A percentile compares a stretch with the other conserved stretches of the same genome.
These are phyloP conservation scores for Stylosanthes scabra DNA, from an alignment of 331 rosid species.

Conservation along the genomic window DNA sequence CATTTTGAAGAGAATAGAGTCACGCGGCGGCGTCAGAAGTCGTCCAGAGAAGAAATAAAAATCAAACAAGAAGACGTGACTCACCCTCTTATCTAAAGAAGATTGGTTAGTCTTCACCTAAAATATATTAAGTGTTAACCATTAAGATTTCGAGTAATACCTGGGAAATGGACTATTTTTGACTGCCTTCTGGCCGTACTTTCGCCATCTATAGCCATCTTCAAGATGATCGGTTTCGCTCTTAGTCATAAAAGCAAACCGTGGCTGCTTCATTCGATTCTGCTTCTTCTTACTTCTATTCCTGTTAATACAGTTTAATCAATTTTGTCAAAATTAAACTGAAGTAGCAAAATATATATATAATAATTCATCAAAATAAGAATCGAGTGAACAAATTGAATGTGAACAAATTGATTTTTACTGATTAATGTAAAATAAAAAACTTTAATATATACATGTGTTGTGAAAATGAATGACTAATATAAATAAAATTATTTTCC, in stretches of 20 bases:
- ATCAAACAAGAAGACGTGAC: too few species aligned
- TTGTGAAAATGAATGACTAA: too few species aligned
- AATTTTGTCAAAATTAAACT: constrained; percentile 29
- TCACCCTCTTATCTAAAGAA: too few species aligned
- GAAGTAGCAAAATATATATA: neutral
- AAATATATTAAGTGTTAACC: too few species aligned
- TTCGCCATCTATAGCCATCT: constrained; percentile 98
- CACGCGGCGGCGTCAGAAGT: too few species aligned
- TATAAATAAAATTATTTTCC: too few species aligned
- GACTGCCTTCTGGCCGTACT: constrained; percentile 97
- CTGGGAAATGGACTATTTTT: constrained; percentile 95
- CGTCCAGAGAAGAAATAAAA: too few species aligned
- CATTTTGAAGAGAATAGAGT: too few species aligned
- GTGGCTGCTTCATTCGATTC: constrained; percentile 85
- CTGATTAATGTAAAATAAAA: too few species aligned
- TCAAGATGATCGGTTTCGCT: constrained; percentile 96
- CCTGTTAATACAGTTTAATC: constrained; percentile 52
- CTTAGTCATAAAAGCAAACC: constrained; percentile 94
- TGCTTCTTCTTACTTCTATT: constrained; percentile 75
- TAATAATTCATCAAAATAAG: neutral
- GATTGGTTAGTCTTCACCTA: too few species aligned
- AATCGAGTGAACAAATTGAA: neutral
- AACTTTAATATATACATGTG: too few species aligned
- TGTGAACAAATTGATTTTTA: neutral
- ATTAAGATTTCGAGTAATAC: too few species aligned